phyloP scores from a whole-genome alignment of 352 stramenopile genomes.

The Pythium myriotylum region DNA sequence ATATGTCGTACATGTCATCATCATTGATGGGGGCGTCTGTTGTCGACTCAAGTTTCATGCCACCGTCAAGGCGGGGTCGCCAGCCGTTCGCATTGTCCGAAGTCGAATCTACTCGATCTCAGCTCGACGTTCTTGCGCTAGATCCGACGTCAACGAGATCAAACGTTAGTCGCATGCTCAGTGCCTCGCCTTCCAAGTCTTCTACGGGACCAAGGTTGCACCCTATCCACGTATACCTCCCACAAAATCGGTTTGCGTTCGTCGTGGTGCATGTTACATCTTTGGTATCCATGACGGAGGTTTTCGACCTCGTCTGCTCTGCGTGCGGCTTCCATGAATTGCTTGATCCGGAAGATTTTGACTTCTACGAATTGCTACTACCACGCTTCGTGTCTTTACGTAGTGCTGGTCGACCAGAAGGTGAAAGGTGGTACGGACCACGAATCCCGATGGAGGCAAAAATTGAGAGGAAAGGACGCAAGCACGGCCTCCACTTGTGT shows the following conservation, averaged over 20 bases:
- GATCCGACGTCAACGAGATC: constrained; percentile 69
- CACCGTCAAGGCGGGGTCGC: constrained; percentile 45
- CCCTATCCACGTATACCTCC: constrained; percentile 79
- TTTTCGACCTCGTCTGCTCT: constrained; percentile 78
- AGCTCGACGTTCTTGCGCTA: constrained; percentile 60
- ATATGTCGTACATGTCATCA: constrained; percentile 31
- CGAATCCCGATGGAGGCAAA: constrained; percentile 62
- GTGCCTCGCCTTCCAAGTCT: constrained; percentile 49
- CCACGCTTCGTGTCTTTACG: constrained; percentile 85
- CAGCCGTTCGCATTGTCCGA: constrained; percentile 54
- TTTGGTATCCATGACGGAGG: constrained; percentile 57
- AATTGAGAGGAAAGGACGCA: constrained; percentile 62
- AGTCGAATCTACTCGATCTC: constrained; percentile 50
- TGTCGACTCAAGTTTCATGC: constrained; percentile 16
- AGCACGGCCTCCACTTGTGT: constrained; percentile 80
- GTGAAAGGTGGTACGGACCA: constrained; percentile 82
- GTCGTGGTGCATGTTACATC: constrained; percentile 71
- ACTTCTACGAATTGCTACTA: constrained; percentile 84
- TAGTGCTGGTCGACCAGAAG: constrained; percentile 81
- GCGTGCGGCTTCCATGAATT: constrained; percentile 78
- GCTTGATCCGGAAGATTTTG: constrained; percentile 76
- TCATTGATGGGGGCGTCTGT: constrained; percentile 12
- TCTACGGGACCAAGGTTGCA: constrained; percentile 36
- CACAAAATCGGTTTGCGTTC: constrained; percentile 84
- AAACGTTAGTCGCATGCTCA: constrained; percentile 18